These are phyloP conservation scores for Pleurotus djamor DNA, from an alignment of 768 basidiomycete genomes.

Conservation along the genomic window DNA sequence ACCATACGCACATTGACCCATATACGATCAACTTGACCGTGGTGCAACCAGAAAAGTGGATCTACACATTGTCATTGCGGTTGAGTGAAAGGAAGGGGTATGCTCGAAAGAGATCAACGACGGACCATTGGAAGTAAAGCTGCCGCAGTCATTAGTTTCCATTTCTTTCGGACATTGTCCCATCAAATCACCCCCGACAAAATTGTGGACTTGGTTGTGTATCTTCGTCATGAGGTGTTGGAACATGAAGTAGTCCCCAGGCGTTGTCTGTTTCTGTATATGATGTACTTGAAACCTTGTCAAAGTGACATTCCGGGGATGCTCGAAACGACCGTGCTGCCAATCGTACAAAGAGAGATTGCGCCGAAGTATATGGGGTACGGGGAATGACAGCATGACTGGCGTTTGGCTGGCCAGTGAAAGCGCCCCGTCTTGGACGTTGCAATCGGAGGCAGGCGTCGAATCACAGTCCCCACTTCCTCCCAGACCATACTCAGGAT, in stretches of 20 bases:
- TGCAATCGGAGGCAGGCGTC: constrained; percentile 7
- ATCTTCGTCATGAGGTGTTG: constrained; percentile 10
- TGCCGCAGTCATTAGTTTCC: background rate
- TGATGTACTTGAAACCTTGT: background rate
- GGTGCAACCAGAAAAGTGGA: constrained; percentile 13
- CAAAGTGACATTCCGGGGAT: constrained; percentile 6
- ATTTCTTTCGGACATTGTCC: constrained; percentile 9
- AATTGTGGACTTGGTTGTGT: constrained; percentile 13
- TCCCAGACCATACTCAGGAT: constrained; percentile 9
- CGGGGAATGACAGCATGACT: constrained; percentile 9
- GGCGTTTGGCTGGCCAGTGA: constrained; percentile 2
- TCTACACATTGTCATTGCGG: constrained; percentile 1
- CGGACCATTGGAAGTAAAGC: constrained; percentile 10
- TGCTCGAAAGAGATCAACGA: background rate
- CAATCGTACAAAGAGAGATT: constrained; percentile 10
- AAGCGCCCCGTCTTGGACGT: constrained; percentile 5
- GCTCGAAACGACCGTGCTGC: background rate
- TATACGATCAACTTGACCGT: constrained; percentile 10
- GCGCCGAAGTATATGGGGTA: constrained; percentile 11
- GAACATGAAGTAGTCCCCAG: constrained; percentile 11
- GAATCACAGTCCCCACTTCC: constrained; percentile 8
- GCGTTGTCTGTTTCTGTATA: background rate
- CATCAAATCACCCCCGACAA: constrained; percentile 13
- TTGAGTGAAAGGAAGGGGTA: background rate
- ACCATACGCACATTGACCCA: constrained; percentile 9